Base-by-base conservation (phyloP, 1,284 basidiomycete genomes). In the Cutaneotrichosporon sp. region DNA sequence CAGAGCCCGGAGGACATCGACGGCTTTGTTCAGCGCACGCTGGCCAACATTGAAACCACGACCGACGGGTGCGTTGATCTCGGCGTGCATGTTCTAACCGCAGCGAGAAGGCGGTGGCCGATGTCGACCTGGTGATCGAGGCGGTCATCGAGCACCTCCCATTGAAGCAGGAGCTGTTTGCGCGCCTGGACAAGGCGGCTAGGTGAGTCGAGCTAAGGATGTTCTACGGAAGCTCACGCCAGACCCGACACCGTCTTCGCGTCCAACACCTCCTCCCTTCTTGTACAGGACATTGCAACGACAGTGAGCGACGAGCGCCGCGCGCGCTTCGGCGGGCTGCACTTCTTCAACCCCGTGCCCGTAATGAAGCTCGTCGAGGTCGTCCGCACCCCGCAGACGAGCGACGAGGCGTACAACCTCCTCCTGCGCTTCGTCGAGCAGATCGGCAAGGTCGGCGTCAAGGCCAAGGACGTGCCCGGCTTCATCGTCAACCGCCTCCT, bases 301-400 rank as follows among this genome's bases (percentile, higher is more conserved):
- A 58, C 72, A 4, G 79, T 73, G 50, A 59, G 69, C 1, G 51
- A 63, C 1, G 75, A 72, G 24, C 61, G 82, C 52, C 74, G 76
- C 6, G 69, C 24, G 3, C 73, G 72, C 76, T 83, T 83, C 49
- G 80, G 79, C 24, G 83, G 84, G 10, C 77, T 85, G 59, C 84
- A 85, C 71, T 84, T 83, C 66, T 84, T 84, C 71, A 82, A 82
- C 67, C 81, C 76, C 24, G 77, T 78, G 2, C 77, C 76, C 29
- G 82, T 83, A 60, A 86, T 86, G 84, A 84, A 84, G 72, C 79
- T 83, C 29, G 83, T 86, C 51, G 84, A 86, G 73, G 79, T 85
- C 58, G 80, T 85, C 55, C 76, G 79, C 34, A 83, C 83, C 18
- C 67, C 74, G 20, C 64, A 82, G 55, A 86, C 83, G 11, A 77